Conservation (phyloP, 139 green algal genomes). For the Ulvella scutata region DNA sequence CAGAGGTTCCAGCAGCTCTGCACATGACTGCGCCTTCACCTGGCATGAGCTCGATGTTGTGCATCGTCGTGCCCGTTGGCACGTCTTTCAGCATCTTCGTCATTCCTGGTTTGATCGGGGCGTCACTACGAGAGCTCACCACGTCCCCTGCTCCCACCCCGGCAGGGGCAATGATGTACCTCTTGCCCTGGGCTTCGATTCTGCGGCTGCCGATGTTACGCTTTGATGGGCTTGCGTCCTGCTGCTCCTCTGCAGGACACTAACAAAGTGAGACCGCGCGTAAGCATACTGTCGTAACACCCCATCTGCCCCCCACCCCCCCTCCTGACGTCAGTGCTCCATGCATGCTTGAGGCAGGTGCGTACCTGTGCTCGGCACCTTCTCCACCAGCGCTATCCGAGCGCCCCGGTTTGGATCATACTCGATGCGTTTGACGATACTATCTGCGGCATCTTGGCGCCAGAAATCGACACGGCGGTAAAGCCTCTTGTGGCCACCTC, state of each 20-base stretch:
- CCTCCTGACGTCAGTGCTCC: too few relatives aligned
- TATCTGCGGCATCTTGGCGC: conserved; percentile 8
- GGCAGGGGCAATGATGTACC: conserved; percentile 68
- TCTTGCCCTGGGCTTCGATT: conserved; percentile 5
- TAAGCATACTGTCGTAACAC: too few relatives aligned
- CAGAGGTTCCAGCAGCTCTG: conserved; percentile 51
- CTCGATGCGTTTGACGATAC: conserved; percentile 72
- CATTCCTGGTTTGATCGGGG: conserved; percentile 52
- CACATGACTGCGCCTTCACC: conserved; percentile 58
- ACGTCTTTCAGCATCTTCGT: conserved; percentile 46
- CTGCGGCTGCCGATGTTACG: too few relatives aligned
- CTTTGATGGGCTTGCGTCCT: not conserved
- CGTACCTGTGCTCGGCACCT: conserved; percentile 15
- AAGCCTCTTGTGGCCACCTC: conserved; percentile 52
- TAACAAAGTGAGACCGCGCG: too few relatives aligned
- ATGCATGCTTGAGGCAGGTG: too few relatives aligned
- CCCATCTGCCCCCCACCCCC: too few relatives aligned
- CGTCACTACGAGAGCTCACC: conserved; percentile 34
- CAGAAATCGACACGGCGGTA: conserved; percentile 61
- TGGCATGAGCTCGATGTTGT: conserved; percentile 79
- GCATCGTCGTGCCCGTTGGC: conserved; percentile 37
- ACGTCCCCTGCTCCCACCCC: conserved; percentile 37
- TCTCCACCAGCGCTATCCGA: conserved; percentile 70
- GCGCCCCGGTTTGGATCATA: conserved; percentile 83
- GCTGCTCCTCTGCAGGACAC: too few relatives aligned